Percentiles rank a stretch among this genome's conserved stretches.
phyloP scores from a whole-genome alignment of 2,329 filamentous ascomycete genomes.

The Calonectria multiphialidica region DNA sequence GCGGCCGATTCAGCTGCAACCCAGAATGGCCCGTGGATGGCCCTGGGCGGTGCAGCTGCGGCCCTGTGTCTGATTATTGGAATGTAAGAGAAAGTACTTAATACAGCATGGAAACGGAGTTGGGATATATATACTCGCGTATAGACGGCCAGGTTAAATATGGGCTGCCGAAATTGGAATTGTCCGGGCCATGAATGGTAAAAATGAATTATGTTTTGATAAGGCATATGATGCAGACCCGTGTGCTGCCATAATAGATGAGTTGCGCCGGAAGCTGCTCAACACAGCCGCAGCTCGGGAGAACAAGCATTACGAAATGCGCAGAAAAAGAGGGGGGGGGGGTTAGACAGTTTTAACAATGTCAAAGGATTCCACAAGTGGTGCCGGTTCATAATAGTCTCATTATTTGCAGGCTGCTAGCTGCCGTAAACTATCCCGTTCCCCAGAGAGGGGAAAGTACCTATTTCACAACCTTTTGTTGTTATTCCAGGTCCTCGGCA shows the following conservation, averaged over 20 bases:
- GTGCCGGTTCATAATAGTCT: neutral
- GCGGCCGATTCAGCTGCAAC: slow-evolving; percentile 12
- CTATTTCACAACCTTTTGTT: neutral
- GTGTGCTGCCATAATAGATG: slow-evolving; percentile 5
- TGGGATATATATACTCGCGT: neutral
- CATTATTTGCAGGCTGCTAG: neutral
- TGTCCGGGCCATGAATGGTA: neutral
- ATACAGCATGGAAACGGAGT: slow-evolving; percentile 21
- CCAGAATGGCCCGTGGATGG: slow-evolving; percentile 18
- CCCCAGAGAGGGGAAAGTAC: neutral
- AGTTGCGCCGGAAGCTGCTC: slow-evolving; percentile 2
- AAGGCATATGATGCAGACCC: neutral
- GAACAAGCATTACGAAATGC: neutral
- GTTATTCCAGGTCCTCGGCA: slow-evolving; percentile 6
- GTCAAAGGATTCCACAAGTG: neutral
- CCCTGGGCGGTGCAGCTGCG: slow-evolving; percentile 21
- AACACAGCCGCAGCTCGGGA: neutral
- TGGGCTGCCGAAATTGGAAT: neutral
- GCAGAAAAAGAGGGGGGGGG: neutral
- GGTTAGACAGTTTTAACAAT: slow-evolving; percentile 1
- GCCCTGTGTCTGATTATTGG: slow-evolving; percentile 16
- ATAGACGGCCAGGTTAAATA: neutral
- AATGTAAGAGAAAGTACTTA: neutral
- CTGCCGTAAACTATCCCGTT: neutral
- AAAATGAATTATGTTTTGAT: slow-evolving; percentile 19